Evolutionary conservation across 257 asterid species (phyloP), one percentile per base, ranked within the genome.

Genomic region (Fraxinus cuspidata): DNA sequence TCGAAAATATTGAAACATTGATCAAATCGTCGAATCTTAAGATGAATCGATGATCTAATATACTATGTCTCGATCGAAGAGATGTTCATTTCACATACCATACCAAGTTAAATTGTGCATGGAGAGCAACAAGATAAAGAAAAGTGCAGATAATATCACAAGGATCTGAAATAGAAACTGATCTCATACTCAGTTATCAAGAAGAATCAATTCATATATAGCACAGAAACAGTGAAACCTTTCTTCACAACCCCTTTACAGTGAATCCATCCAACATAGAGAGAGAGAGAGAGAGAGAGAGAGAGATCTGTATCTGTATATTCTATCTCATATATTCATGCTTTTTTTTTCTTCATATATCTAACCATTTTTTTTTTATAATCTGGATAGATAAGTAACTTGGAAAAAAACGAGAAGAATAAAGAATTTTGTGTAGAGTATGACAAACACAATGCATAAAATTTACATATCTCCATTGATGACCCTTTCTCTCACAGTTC

Each of bases 401-500:
- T 2, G 2, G 10, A 66, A 73, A 38, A 71, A 78, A 56, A 27
- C 2, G 28, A 56, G 32, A 71, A 40, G 66, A 72, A 4, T 29
- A n/a, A 31, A 51, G 40, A 42, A 21, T 40, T 40, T 63, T 11
- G n/a, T 40, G 47, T 40, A 40, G 15, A 40, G 1, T 40, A 40
- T 40, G 47, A 40, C 47, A 40, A 40, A 40, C 15, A 10, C 47
- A 40, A 40, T 40, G 15, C 47, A 40, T 40, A 40, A 40, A 40
- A 40, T 40, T 40, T 40, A 40, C 47, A 40, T 9, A 40, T 40
- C 47, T 38, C 47, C 3, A 9, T 38, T 10, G 2, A 38, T 8
- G 42, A 83, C 79, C 80, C 85, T 85, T 77, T 89, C 92, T 72
- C 88, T 81, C 81, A 80, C 76, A 79, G 89, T 88, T 34, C 70